Evolutionary conservation across 139 green algal genomes (phyloP), one percentile per base, ranked within the genome.

Genomic region (Tetraselmis striata): DNA sequence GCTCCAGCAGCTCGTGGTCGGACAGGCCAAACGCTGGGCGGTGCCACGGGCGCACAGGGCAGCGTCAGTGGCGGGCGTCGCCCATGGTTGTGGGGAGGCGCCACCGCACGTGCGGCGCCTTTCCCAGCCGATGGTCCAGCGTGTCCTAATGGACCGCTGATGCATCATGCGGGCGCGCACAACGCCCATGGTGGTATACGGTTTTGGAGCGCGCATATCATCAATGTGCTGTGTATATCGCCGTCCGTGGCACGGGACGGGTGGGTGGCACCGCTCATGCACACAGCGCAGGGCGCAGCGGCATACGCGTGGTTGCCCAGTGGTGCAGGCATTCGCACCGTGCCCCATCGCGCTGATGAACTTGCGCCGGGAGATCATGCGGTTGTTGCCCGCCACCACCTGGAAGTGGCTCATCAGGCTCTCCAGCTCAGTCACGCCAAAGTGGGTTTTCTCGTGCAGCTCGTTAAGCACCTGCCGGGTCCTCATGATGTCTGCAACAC

Each of bases 381-480:
- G 23, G n/a, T 83, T 29, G 26, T 77, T 32, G 28, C 32, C 59
- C 1, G 58, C 79, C 5, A 25, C 29, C 27, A 28, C 32, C 58
- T 1, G 28, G 11, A 27, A 32, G 2, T 77, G 32, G 58, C 29
- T 31, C 25, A 32, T 1, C 32, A 83, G 31, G 77, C 77, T 81
- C 77, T 81, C 26, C 77, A 81, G 27, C 77, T 81, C 77, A 18
- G 32, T 74, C 5, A 45, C 79, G 11, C 30, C 74, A 26, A 78
- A 76, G 11, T 26, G 25, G n/a, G 84, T 87, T 2, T 76, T 75
- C 1, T 87, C 81, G 30, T 87, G 84, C 77, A 87, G 81, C 30
- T 87, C 84, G 30, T 83, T 59, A 31, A 87, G 81, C 1, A 87
- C 74, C 74, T 84, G 80, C 30, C 84, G 81, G 58, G 75, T 83